A percentile compares a stretch with the other conserved stretches of the same genome.
Conservation (phyloP, 208 protist genomes). For the Wallacemonas collosoma region DNA sequence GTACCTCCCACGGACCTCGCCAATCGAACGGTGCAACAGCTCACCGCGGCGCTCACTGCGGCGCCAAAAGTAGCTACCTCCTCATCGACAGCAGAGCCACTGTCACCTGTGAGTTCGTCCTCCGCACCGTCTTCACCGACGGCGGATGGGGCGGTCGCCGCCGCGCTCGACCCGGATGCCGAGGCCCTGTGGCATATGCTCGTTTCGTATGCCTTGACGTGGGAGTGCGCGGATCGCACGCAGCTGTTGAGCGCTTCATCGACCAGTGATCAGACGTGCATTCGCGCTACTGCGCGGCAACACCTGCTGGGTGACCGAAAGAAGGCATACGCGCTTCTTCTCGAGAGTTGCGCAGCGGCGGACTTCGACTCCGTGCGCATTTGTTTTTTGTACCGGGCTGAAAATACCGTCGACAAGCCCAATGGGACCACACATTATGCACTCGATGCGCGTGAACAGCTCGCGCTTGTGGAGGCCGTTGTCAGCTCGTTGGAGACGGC, state of each 20-base stretch:
- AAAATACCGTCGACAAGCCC: slow-evolving; percentile 12
- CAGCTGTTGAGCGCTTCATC: slow-evolving; percentile 35
- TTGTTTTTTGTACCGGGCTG: slow-evolving; percentile 28
- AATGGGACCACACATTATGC: too few species aligned
- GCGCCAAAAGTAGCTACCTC: neutral
- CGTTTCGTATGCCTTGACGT: slow-evolving; percentile 33
- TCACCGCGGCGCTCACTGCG: neutral
- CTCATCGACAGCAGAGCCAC: neutral
- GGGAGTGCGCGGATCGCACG: slow-evolving; percentile 26
- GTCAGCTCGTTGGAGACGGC: slow-evolving; percentile 28
- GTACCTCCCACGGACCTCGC: slow-evolving; percentile 4
- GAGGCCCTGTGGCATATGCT: slow-evolving; percentile 17
- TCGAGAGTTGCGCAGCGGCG: slow-evolving; percentile 32
- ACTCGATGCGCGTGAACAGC: slow-evolving; percentile 17
- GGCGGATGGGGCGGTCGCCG: neutral
- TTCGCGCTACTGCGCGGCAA: slow-evolving; percentile 42
- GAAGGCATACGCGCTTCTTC: slow-evolving; percentile 39
- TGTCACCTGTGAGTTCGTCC: neutral
- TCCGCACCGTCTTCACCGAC: slow-evolving; percentile 11
- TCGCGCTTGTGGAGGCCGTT: slow-evolving; percentile 39
- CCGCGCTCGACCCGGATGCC: neutral
- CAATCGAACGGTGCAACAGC: slow-evolving; percentile 3
- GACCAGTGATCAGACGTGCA: slow-evolving; percentile 23
- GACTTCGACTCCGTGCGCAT: slow-evolving; percentile 46
- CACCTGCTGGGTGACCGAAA: slow-evolving; percentile 57